phyloP scores from a whole-genome alignment of 192 early-diverging fungal genomes.

The Coemansia sp. region DNA sequence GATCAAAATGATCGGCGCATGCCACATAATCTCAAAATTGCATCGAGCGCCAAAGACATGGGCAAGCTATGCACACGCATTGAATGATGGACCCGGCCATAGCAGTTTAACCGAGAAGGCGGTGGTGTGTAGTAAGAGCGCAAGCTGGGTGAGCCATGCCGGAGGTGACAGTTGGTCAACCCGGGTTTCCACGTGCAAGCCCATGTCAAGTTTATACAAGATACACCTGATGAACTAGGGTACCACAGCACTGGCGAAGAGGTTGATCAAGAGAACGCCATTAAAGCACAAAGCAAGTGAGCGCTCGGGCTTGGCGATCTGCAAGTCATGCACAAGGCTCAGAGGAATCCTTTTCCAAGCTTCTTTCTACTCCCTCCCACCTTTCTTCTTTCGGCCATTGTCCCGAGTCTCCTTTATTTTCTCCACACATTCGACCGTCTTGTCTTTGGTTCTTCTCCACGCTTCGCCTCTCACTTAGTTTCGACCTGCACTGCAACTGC shows the following conservation, averaged over 20 bases:
- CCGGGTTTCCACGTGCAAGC: not conserved
- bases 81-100: not conserved
- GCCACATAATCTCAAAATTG: not conserved
- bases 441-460: not conserved
- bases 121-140: not conserved
- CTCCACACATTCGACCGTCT: slow-evolving; percentile 1
- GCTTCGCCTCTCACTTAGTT: slow-evolving; percentile 2
- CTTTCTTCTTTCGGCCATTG: slow-evolving; percentile 3
- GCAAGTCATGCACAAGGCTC: not conserved
- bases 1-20: not conserved
- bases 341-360: slow-evolving; percentile 3
- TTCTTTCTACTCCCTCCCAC: not conserved
- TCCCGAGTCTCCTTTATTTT: not conserved
- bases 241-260: not conserved
- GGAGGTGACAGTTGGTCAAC: not conserved
- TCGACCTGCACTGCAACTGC: not conserved
- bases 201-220: not conserved
- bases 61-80: not conserved
- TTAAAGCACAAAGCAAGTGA: slow-evolving; percentile 3
- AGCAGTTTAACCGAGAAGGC: not conserved
- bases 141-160: not conserved
- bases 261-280: not conserved
- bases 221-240: not conserved
- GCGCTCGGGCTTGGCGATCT: not conserved
- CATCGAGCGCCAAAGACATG: not conserved